Evolutionary conservation across 805 yeast species (phyloP).

Genomic region (Saccharomycopsis fodiens): DNA sequence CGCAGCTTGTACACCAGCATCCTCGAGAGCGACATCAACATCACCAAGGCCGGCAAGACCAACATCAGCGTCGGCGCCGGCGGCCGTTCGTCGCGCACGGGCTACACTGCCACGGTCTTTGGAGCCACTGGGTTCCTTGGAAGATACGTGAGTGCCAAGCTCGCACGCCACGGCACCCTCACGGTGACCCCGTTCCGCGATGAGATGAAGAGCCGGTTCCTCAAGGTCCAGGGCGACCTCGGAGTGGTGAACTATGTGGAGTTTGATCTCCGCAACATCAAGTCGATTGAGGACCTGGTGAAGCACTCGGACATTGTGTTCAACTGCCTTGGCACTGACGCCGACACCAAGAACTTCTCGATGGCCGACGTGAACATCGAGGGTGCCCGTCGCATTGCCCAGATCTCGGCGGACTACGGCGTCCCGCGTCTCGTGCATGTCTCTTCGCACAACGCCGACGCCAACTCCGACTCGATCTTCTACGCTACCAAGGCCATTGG

Average conservation of each 20-base stretch:
- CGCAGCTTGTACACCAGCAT: constrained; percentile 28
- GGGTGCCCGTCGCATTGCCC: constrained; percentile 68
- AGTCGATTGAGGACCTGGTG: constrained; percentile 69
- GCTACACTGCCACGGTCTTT: constrained; percentile 82
- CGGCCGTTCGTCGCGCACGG: constrained; percentile 79
- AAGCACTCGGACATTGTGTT: constrained; percentile 76
- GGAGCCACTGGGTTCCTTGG: constrained; percentile 81
- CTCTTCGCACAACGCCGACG: constrained; percentile 69
- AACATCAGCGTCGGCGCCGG: constrained; percentile 66
- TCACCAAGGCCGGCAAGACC: constrained; percentile 71
- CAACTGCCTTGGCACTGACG: constrained; percentile 72
- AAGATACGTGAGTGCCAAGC: constrained; percentile 57
- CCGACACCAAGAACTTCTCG: constrained; percentile 68
- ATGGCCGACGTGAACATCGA: constrained; percentile 83
- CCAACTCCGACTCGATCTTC: constrained; percentile 58
- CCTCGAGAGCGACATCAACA: constrained; percentile 52
- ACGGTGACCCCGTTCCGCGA: constrained; percentile 77
- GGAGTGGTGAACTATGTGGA: constrained; percentile 84
- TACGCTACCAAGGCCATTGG: constrained; percentile 75
- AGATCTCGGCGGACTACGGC: constrained; percentile 58
- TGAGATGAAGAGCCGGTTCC: constrained; percentile 66
- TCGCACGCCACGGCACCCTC: constrained; percentile 77
- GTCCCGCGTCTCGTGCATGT: constrained; percentile 74
- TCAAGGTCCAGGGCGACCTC: constrained; percentile 78
- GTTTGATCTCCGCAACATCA: constrained; percentile 70